Conservation (phyloP, 1,284 basidiomycete genomes). For the Sporisorium iseilematis-ciliati region DNA sequence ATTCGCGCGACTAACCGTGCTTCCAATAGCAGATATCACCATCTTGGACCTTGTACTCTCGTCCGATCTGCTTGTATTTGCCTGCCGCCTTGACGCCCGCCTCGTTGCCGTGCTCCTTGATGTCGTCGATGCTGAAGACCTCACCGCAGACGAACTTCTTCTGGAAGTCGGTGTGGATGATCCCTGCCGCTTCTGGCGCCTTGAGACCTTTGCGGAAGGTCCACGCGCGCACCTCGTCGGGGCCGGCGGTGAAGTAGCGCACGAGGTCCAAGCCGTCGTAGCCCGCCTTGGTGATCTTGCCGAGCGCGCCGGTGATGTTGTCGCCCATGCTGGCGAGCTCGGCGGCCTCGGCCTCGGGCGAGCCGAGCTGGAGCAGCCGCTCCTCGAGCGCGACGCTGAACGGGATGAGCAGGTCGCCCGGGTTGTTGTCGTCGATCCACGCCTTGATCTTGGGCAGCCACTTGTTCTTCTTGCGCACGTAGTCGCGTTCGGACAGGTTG, state of each 20-base stretch:
- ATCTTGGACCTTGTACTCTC: slow-evolving; percentile 82
- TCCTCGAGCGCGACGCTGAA: slow-evolving; percentile 98
- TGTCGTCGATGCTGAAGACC: slow-evolving; percentile 92
- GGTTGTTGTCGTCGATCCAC: slow-evolving; percentile 98
- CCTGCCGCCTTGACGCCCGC: slow-evolving; percentile 92
- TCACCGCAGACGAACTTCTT: slow-evolving; percentile 99
- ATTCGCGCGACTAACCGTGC: slow-evolving; percentile 17
- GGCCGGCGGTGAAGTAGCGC: slow-evolving; percentile 86
- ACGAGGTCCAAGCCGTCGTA: slow-evolving; percentile 67
- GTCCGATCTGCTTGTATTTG: slow-evolving; percentile 94
- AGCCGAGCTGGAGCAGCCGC: slow-evolving; percentile 76
- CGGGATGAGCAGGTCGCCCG: slow-evolving; percentile 94
- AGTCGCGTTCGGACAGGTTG: slow-evolving; percentile 96
- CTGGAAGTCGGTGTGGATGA: slow-evolving; percentile 96
- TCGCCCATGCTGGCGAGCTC: slow-evolving; percentile 63
- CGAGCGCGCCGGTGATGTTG: slow-evolving; percentile 64
- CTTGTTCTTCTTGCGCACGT: slow-evolving; percentile 98
- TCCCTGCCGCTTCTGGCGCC: slow-evolving; percentile 96
- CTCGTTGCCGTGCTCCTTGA: slow-evolving; percentile 93
- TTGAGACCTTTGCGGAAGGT: slow-evolving; percentile 93
- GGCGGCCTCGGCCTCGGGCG: slow-evolving; percentile 61
- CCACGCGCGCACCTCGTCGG: slow-evolving; percentile 95
- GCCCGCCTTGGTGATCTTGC: slow-evolving; percentile 68
- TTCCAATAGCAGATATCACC: slow-evolving; percentile 67
- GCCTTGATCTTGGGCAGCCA: slow-evolving; percentile 98